These are phyloP conservation scores for Gaillardinia entomophila DNA, from an alignment of 805 yeast species.

Conservation along the genomic window DNA sequence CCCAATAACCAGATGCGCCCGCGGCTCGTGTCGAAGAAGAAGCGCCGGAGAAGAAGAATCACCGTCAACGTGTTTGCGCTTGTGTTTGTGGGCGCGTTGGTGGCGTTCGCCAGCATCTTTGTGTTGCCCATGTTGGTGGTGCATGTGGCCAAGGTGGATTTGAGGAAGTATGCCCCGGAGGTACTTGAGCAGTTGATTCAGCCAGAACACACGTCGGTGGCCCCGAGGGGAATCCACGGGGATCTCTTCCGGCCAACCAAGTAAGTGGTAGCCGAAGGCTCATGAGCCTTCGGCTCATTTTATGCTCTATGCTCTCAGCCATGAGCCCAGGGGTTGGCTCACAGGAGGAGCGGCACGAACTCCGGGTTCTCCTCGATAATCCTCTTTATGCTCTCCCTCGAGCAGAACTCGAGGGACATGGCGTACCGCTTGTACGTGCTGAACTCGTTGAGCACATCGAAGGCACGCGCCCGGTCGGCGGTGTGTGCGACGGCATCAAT, in stretches of 20 bases:
- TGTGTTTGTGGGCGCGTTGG: constrained; percentile 25
- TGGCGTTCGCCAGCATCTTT: constrained; percentile 25
- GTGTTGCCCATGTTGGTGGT: constrained; percentile 34
- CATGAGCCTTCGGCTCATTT: too few relatives aligned
- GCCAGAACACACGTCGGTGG: constrained; percentile 27
- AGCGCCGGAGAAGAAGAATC: constrained; percentile 33
- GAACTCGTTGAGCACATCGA: constrained; percentile 4
- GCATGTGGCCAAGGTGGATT: constrained; percentile 30
- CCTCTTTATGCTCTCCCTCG: not conserved
- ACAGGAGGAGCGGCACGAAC: too few relatives aligned
- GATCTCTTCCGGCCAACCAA: too few relatives aligned
- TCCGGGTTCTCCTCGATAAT: too few relatives aligned
- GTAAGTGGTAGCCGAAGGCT: too few relatives aligned
- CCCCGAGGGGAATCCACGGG: constrained; percentile 37
- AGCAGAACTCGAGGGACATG: not conserved
- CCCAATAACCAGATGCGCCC: constrained; percentile 49
- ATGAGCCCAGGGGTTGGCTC: too few relatives aligned
- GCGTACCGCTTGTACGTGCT: constrained; percentile 3
- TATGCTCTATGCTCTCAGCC: too few relatives aligned
- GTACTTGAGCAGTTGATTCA: constrained; percentile 30
- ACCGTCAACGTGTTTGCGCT: constrained; percentile 26
- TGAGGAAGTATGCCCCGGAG: constrained; percentile 37
- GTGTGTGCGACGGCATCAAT: constrained; percentile 34
- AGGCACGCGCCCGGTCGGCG: constrained; percentile 1
- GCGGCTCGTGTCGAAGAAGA: constrained; percentile 37